A percentile compares a stretch with the other conserved stretches of the same genome.
Evolutionary conservation across 306 rosid species (phyloP).

Genomic region (Dalbergia cochinchinensis): DNA sequence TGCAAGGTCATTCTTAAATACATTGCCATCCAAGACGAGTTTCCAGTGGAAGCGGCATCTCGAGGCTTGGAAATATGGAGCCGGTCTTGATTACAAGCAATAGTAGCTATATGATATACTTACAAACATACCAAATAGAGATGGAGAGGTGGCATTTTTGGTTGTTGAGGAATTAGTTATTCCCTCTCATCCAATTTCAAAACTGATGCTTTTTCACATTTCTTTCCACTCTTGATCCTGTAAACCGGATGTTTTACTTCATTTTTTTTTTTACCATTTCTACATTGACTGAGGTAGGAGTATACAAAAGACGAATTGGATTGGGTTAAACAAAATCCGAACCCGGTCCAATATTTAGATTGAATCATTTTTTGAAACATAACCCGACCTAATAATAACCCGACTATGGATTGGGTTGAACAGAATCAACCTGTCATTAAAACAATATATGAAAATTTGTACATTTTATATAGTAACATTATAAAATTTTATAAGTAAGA

Average conservation of each 20-base stretch:
- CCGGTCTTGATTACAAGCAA: slow-evolving; percentile 90
- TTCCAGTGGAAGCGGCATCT: slow-evolving; percentile 81
- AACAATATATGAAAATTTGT: too few species aligned
- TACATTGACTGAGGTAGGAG: neutral
- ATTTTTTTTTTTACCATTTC: neutral
- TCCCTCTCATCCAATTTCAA: slow-evolving; percentile 5
- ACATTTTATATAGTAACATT: too few species aligned
- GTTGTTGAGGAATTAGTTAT: neutral
- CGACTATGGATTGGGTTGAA: too few species aligned
- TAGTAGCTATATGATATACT: slow-evolving; percentile 35
- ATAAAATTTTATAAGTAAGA: too few species aligned
- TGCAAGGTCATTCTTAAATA: slow-evolving; percentile 66
- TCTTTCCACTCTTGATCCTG: slow-evolving; percentile 10
- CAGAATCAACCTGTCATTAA: too few species aligned
- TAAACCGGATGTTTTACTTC: neutral
- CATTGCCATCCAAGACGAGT: slow-evolving; percentile 65
- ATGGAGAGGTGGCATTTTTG: slow-evolving; percentile 3
- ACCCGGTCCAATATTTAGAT: too few species aligned
- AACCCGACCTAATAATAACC: too few species aligned
- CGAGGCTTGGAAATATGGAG: slow-evolving; percentile 96
- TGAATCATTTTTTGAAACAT: too few species aligned
- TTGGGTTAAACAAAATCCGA: too few species aligned
- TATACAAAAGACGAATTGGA: too few species aligned
- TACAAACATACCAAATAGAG: slow-evolving; percentile 1
- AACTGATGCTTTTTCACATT: neutral